phyloP scores from a whole-genome alignment of 768 basidiomycete genomes.

The Auriscalpium microsporum region DNA sequence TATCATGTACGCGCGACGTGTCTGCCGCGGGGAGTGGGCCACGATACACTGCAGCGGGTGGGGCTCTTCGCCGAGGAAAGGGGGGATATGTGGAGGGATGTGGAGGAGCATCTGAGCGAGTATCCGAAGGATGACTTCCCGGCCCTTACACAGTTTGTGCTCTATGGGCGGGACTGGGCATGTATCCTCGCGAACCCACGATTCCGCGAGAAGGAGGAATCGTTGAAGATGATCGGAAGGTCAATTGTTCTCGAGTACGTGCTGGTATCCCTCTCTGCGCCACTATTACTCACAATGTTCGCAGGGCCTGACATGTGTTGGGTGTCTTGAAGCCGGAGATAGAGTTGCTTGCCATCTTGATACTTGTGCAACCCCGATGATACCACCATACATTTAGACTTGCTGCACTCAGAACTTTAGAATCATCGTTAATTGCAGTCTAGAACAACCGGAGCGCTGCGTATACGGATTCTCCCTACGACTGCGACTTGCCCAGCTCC shows the following conservation, averaged over 20 bases:
- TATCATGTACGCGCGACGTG: not conserved
- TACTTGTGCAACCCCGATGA: no score
- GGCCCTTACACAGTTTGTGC: not conserved
- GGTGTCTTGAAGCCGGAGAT: no score
- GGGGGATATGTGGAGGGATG: not conserved
- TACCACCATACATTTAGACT: no score
- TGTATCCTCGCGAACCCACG: not conserved
- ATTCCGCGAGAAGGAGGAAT: not conserved
- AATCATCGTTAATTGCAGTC: no score
- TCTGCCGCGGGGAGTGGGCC: not conserved
- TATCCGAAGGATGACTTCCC: not conserved
- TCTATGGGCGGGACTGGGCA: not conserved
- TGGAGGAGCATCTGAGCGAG: not conserved
- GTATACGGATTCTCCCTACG: slow-evolving; percentile 13
- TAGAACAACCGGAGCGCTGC: no score
- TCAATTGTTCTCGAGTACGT: no score
- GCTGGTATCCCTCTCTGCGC: not conserved
- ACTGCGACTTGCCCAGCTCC: slow-evolving; percentile 42
- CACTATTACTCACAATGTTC: no score
- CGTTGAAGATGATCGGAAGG: no score
- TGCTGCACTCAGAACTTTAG: no score
- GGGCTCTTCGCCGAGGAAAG: not conserved
- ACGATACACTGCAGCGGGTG: slow-evolving; percentile 1
- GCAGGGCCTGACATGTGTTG: no score
- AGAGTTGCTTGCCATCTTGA: no score